phyloP scores from a whole-genome alignment of 805 yeast species.

The Zygosaccharomyces siamensis region DNA sequence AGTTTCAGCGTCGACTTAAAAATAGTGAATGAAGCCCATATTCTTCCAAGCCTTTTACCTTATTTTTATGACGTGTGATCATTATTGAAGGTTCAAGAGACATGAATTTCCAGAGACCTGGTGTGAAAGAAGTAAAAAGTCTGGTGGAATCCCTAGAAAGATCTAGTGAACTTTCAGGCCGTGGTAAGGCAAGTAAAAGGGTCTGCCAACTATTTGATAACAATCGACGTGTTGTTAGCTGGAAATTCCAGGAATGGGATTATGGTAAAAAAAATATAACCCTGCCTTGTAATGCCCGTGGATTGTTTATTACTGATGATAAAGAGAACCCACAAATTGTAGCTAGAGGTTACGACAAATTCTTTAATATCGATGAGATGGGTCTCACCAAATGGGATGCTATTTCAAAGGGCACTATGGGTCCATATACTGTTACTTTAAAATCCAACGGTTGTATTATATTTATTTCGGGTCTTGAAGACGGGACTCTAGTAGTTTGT shows the following conservation, averaged over 20 bases:
- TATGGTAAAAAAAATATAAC: slow-evolving; percentile 51
- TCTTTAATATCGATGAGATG: slow-evolving; percentile 76
- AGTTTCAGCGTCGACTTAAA: neutral
- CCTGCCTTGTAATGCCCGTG: slow-evolving; percentile 77
- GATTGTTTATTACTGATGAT: slow-evolving; percentile 56
- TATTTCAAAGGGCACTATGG: slow-evolving; percentile 47
- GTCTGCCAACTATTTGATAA: slow-evolving; percentile 29
- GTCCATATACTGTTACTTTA: slow-evolving; percentile 75
- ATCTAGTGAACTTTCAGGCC: slow-evolving; percentile 19
- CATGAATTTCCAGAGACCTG: neutral
- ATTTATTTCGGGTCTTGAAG: slow-evolving; percentile 68
- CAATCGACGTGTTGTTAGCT: slow-evolving; percentile 36
- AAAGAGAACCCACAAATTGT: slow-evolving; percentile 43
- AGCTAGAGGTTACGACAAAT: slow-evolving; percentile 90
- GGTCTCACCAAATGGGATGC: slow-evolving; percentile 45
- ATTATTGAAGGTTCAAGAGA: neutral
- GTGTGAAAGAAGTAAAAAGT: slow-evolving; percentile 4
- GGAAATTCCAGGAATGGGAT: slow-evolving; percentile 93
- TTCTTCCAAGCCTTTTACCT: neutral
- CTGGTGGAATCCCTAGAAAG: slow-evolving; percentile 22
- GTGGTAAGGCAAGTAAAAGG: slow-evolving; percentile 34
- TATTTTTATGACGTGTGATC: neutral
- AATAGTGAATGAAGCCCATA: neutral
- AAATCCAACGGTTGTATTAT: slow-evolving; percentile 95
- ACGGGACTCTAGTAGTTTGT: slow-evolving; percentile 79